Base-by-base conservation (phyloP, 305 asterid genomes). In the Ruellia speciosa region DNA sequence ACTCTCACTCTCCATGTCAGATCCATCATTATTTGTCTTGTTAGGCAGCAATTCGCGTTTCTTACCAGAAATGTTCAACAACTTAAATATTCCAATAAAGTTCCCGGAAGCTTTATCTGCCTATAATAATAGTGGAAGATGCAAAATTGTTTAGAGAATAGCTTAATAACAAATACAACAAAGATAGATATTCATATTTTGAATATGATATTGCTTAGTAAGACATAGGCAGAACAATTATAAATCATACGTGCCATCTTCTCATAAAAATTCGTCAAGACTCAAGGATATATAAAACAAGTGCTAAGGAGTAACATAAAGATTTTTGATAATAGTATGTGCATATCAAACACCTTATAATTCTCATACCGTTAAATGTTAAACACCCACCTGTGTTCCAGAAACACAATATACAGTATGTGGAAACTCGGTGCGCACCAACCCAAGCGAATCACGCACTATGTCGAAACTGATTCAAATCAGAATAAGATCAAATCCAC, bases 391-490 rank as follows among this genome's bases (percentile, higher is more conserved):
- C 82, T 90, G 98, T 14, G 96, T 85, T 62, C 98, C 98, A 6
- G 95, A 85, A 46, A 87, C 73, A 11, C 93, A 84, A 54, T 81
- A 87, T 8, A 80, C 73, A 0, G 95, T 80, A 65, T 90, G 98
- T 5, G 98, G 90, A 65, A 90, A 90, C 66, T 90, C 94, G 0
- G 95, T 79, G 50, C 98, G 94, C 54, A 85, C 85, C 77, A 90
- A 60, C 49, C 96, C 95, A 72, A 88, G 72, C 0, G 92, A 77
- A 72, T 90, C 98, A 0, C 77, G 92, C 66, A 87, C 49, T 62
- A 90, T 75, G 75, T 90, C 96, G 58, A 88, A 90, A 66, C 96
- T 90, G 85, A 67, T 48, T 52, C 66, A 71, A 52, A 34, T 11
- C 14, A 65, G 54, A 51, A 10, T 28, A 54, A 54, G 7, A 49